Evolutionary conservation across 305 asterid species (phyloP), one percentile per base, ranked within the genome.

Genomic region (Rubia balearica): DNA sequence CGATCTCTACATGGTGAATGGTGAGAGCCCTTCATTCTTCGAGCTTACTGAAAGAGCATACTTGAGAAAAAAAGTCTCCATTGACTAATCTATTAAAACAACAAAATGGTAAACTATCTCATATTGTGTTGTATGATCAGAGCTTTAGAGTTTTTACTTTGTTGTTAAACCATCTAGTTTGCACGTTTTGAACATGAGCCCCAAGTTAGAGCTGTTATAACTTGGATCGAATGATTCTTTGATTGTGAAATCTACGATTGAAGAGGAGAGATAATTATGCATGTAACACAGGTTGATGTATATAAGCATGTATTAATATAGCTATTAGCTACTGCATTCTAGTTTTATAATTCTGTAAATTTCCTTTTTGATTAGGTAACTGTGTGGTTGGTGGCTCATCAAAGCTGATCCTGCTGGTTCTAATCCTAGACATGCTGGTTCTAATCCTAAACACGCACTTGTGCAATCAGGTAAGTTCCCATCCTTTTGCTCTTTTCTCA

Each of bases 31-130:
- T 5, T 86, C 95, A 43, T 94, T 94, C 74, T 79, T 82, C 14
- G 98, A 94, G 86, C 93, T 94, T 56, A 71, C 96, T 30, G 99
- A 94, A 84, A 81, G 99, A 83, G 98, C 99, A 6, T 56, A 81
- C 78, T 81, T 94, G 70, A 87, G 97, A 65, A 83, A 95, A 84
- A 97, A 94, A 94, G 92, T 88, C 74, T 98, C 96, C 60, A 89
- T 94, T 36, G 98, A 98, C 75, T 94, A 89, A 69, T 81, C 86
- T 77, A 94, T 36, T 36, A 83, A 78, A 84, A 83, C 79, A 87
- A 86, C 77, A 94, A 80, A 79, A 91, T 85, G 93, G 99, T 93
- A 71, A 1, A 7, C 24, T 0, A 14, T 41, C 51, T 75, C 16
- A 60, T 40, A 67, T 74, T 14, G 66, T 21, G 27, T 12, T 46